These are phyloP conservation scores for Macrophomina tecta DNA, from an alignment of 2,329 filamentous ascomycete species.

Conservation along the genomic window DNA sequence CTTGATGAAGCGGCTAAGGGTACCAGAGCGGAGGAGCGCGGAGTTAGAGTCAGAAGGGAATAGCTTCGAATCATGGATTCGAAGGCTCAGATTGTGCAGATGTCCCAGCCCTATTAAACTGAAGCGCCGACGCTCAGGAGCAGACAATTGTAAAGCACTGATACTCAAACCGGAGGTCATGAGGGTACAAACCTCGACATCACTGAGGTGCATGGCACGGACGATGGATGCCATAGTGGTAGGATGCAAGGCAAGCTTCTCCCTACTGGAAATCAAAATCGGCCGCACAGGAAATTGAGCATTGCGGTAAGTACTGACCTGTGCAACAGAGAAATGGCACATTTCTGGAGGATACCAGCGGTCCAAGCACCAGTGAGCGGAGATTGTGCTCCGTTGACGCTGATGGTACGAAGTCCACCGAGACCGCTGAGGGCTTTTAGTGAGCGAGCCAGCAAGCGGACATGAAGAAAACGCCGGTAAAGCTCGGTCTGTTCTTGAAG, in stretches of 20 bases:
- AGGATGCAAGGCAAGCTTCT: constrained; percentile 3
- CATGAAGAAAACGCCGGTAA: constrained; percentile 1
- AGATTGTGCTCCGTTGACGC: constrained; percentile 15
- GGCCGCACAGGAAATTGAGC: neutral
- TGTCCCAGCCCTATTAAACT: neutral
- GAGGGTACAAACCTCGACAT: constrained; percentile 1
- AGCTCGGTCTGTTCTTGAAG: neutral
- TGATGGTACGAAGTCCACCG: constrained; percentile 4
- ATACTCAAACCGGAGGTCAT: neutral
- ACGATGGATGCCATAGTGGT: neutral
- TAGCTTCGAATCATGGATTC: constrained; percentile 5
- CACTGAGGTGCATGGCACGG: constrained; percentile 15
- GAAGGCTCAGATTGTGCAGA: constrained; percentile 15
- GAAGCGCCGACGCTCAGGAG: constrained; percentile 10
- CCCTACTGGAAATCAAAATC: neutral
- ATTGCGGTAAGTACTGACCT: neutral
- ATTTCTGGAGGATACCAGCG: constrained; percentile 3
- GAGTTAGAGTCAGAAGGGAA: neutral
- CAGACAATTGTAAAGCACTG: neutral
- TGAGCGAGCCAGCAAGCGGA: constrained; percentile 13
- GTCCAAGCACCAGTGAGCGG: constrained; percentile 14
- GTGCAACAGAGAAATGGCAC: constrained; percentile 14
- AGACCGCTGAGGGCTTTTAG: neutral
- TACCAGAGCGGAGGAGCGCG: constrained; percentile 9
- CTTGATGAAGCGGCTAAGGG: neutral